A percentile compares a stretch with the other conserved stretches of the same genome.
Conservation (phyloP, 2,329 filamentous ascomycete genomes). For the Shiraia sp. region DNA sequence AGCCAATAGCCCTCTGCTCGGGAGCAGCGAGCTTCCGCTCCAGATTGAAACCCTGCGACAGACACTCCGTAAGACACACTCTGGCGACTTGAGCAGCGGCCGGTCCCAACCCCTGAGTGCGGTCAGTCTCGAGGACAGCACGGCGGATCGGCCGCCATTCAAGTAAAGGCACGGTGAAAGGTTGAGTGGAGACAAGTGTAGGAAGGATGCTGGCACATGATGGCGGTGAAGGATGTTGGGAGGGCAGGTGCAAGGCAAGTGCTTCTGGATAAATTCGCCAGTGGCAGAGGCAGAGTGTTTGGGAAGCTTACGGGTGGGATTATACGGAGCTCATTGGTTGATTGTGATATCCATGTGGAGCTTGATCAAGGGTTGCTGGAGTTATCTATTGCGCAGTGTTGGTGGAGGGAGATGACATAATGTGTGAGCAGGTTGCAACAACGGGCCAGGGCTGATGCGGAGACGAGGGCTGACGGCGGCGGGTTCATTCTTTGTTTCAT, state of each 20-base stretch:
- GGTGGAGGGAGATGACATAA: background rate
- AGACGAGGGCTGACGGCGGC: too few relatives aligned
- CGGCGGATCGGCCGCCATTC: slow-evolving; percentile 37
- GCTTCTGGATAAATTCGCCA: background rate
- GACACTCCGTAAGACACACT: slow-evolving; percentile 81
- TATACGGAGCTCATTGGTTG: slow-evolving; percentile 11
- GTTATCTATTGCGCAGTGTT: background rate
- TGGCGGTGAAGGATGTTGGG: slow-evolving; percentile 1
- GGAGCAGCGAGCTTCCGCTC: slow-evolving; percentile 74
- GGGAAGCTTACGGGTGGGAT: too few relatives aligned
- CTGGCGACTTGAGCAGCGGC: slow-evolving; percentile 68
- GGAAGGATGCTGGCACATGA: background rate
- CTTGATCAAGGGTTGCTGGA: slow-evolving; percentile 8
- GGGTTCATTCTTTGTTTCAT: too few relatives aligned
- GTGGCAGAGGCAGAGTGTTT: background rate
- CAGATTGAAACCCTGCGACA: slow-evolving; percentile 94
- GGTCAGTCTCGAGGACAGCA: slow-evolving; percentile 43
- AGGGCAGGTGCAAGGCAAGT: slow-evolving; percentile 1
- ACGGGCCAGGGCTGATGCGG: too few relatives aligned
- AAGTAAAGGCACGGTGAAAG: slow-evolving; percentile 17
- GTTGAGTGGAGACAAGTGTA: background rate
- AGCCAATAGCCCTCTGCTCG: slow-evolving; percentile 57
- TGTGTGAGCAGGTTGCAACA: background rate
- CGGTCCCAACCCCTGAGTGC: slow-evolving; percentile 46
- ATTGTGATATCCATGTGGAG: slow-evolving; percentile 32